These are phyloP conservation scores for Linnemannia exigua DNA, from an alignment of 192 early-diverging fungal genomes.

Conservation along the genomic window DNA sequence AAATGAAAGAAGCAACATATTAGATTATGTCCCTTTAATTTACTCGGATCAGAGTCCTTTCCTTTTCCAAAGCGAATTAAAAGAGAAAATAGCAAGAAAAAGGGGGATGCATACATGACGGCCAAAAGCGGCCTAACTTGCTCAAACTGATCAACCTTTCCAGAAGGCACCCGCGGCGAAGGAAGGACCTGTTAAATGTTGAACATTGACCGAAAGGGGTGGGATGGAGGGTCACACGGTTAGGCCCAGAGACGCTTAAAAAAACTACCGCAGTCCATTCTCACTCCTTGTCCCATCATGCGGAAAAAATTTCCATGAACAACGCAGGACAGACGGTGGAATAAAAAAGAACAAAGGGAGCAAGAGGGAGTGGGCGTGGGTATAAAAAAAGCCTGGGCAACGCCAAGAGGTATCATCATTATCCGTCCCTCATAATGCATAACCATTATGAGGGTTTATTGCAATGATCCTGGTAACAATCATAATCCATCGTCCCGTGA, in stretches of 20 bases:
- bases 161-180: slow-evolving; percentile 31
- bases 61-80: background rate
- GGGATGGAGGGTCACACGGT: background rate
- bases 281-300: slow-evolving; percentile 7
- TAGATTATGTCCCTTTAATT: background rate
- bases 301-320: background rate
- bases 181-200: slow-evolving; percentile 47
- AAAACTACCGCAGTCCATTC: slow-evolving; percentile 8
- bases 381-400: background rate
- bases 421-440: background rate
- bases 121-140: slow-evolving; percentile 64
- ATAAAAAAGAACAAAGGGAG: background rate
- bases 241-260: background rate
- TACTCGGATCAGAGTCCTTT: background rate
- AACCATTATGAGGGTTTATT: background rate
- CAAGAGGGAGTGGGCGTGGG: background rate
- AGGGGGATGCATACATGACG: slow-evolving; percentile 54
- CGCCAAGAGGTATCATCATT: background rate
- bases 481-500: background rate
- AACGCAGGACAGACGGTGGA: background rate
- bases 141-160: slow-evolving; percentile 51
- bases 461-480: background rate
- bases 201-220: background rate
- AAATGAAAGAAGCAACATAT: background rate
- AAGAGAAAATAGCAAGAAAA: background rate